Percentiles rank a stretch among this genome's conserved stretches.
These are phyloP conservation scores for Cichorium intybus DNA, from an alignment of 140 eudicot species.

Conservation along the genomic window DNA sequence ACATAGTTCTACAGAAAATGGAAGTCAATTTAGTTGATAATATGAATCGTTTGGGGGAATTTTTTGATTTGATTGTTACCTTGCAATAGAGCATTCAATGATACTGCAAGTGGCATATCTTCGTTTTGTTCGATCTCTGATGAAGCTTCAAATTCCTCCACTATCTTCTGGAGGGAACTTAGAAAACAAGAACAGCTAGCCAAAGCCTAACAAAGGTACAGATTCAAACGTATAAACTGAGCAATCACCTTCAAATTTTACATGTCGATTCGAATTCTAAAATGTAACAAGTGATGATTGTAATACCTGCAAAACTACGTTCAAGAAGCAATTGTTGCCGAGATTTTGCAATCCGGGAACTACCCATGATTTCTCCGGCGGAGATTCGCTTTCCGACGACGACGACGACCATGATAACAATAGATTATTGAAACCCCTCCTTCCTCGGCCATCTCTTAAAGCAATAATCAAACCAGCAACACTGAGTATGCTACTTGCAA, in stretches of 20 bases:
- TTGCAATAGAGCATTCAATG: conserved; percentile 59
- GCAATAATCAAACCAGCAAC: conserved; percentile 63
- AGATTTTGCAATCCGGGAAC: conserved; percentile 85
- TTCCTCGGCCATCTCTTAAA: conserved; percentile 41
- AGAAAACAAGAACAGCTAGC: conserved; percentile 76
- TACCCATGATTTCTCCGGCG: conserved; percentile 32
- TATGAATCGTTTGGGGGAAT: not conserved
- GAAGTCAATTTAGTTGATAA: not conserved
- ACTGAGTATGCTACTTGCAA: conserved; percentile 53
- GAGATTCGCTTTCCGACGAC: conserved; percentile 9
- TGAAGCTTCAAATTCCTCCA: conserved; percentile 52
- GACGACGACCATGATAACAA: conserved; percentile 31
- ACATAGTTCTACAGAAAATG: conserved; percentile 50
- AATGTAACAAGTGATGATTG: not conserved
- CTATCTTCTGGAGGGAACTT: conserved; percentile 36
- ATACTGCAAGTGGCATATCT: conserved; percentile 57
- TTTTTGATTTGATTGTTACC: conserved; percentile 39
- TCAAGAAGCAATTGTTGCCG: conserved; percentile 88
- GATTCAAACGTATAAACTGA: too few relatives aligned
- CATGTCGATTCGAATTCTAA: not conserved
- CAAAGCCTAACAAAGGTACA: conserved; percentile 51
- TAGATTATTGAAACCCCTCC: conserved; percentile 15
- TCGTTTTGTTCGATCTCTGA: conserved; percentile 41
- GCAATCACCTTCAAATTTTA: too few relatives aligned
- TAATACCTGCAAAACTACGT: conserved; percentile 87